Conservation (phyloP, 2,329 filamentous ascomycete genomes). For the Cytospora leucostoma region DNA sequence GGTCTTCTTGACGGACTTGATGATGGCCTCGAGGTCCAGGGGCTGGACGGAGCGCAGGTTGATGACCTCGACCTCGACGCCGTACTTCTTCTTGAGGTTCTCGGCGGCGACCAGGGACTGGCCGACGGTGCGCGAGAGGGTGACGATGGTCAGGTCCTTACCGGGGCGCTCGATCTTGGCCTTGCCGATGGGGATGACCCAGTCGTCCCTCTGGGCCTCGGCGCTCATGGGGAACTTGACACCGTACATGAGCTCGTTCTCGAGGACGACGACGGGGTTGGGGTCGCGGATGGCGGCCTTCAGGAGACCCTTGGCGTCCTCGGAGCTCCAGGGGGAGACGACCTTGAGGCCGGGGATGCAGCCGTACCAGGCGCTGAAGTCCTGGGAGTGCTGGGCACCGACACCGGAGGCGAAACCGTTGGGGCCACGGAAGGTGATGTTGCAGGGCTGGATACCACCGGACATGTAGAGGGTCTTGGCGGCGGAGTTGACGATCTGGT, state of each 20-base stretch:
- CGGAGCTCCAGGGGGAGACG: constrained; percentile 90
- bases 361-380: constrained; percentile 98
- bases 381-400: constrained; percentile 96
- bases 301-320: constrained; percentile 96
- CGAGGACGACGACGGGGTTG: constrained; percentile 90
- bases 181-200: constrained; percentile 96
- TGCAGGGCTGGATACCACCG: constrained; percentile 98
- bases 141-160: constrained; percentile 94
- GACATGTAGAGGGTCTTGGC: constrained; percentile 99
- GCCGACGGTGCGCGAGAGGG: constrained; percentile 92
- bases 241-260: constrained; percentile 92
- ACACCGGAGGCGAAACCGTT: constrained; percentile 98
- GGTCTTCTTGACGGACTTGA: constrained; percentile 99
- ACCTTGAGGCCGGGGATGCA: constrained; percentile 98
- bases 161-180: constrained; percentile 97
- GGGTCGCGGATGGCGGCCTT: constrained; percentile 98
- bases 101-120: constrained; percentile 88
- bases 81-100: constrained; percentile 93
- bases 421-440: constrained; percentile 98
- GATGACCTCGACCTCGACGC: constrained; percentile 93
- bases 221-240: constrained; percentile 96
- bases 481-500: constrained; percentile 98
- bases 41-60: constrained; percentile 98
- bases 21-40: constrained; percentile 89
- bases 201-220: constrained; percentile 93